Evolutionary conservation across 345 rosid genomes (phyloP).

Genomic region (Gossypium mustelinum): DNA sequence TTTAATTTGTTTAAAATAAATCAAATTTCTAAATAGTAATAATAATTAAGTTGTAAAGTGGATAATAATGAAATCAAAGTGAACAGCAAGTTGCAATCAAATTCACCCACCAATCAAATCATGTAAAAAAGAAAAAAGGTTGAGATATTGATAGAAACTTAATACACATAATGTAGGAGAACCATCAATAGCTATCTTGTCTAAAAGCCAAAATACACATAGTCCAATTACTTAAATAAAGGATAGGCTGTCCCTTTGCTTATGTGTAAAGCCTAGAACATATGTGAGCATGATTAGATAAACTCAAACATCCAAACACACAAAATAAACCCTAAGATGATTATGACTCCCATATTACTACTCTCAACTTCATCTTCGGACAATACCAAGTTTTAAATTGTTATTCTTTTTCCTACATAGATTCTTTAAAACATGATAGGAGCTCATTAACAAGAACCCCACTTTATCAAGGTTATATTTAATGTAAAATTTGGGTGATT

Average conservation of each 20-base stretch:
- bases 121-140: not conserved
- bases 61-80: too few relatives aligned
- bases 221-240: not conserved
- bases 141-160: not conserved
- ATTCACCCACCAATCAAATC: not conserved
- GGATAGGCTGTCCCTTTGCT: constrained; percentile 10
- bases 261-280: constrained; percentile 10
- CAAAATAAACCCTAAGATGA: not conserved
- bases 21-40: too few relatives aligned
- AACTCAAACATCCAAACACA: constrained; percentile 3
- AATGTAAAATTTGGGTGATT: not conserved
- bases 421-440: not conserved
- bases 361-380: not conserved
- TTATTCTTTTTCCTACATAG: not conserved
- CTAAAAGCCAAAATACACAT: not conserved
- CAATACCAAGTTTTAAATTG: not conserved
- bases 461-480: not conserved
- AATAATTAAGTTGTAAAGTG: too few relatives aligned
- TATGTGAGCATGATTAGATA: not conserved
- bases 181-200: not conserved
- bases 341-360: constrained; percentile 5
- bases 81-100: not conserved
- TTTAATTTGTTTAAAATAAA: too few relatives aligned
- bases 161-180: not conserved
- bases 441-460: constrained; percentile 11